Evolutionary conservation across 2,329 filamentous ascomycete species (phyloP), one percentile per base, ranked within the genome.

Genomic region (Botrytis cinerea): DNA sequence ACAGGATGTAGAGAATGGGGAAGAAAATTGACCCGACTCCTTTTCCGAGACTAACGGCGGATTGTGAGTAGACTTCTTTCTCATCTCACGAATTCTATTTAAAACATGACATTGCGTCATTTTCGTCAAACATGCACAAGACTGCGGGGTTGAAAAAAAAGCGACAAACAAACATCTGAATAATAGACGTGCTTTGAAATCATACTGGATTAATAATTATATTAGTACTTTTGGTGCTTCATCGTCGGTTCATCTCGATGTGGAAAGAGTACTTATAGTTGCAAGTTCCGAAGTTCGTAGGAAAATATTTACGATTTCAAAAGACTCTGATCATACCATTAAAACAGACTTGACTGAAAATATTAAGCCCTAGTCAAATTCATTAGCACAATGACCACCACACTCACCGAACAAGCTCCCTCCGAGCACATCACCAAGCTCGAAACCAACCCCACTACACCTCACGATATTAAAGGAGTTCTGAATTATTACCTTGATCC

Each of bases 401-500:
- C 62, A 68, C 16, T 72, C 35, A 72, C 70, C 10, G 61, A 72
- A 48, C 70, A 68, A 72, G 62, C 51, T 67, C 48, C 48, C 25
- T 18, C 48, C 7, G 48, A 68, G 35, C 48, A 68, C 1, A 57
- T 68, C 48, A 43, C 64, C 48, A 68, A 32, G 10, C n/a, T 54
- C 18, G 40, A 57, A 38, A 46, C 62, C 10, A 45, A 20, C 6
- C 5, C 48, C 20, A 28, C 51, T 38, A 28, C 45, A 32, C 73
- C 75, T 16, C 75, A 75, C 22, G 61, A 78, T 63, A 57, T 78
- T 6, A 61, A 43, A 22, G 59, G 73, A 25, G 63, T 46, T 8
- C 63, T 78, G 28, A 75, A 77, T 45, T 78, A 76, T 64, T 76
- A 66, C 68, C 73, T 76, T n/a, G 69, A 73, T 18, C 60, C 73